These are phyloP conservation scores for Neurospora sublineolata DNA, from an alignment of 495 filamentous ascomycete genomes.

Conservation along the genomic window DNA sequence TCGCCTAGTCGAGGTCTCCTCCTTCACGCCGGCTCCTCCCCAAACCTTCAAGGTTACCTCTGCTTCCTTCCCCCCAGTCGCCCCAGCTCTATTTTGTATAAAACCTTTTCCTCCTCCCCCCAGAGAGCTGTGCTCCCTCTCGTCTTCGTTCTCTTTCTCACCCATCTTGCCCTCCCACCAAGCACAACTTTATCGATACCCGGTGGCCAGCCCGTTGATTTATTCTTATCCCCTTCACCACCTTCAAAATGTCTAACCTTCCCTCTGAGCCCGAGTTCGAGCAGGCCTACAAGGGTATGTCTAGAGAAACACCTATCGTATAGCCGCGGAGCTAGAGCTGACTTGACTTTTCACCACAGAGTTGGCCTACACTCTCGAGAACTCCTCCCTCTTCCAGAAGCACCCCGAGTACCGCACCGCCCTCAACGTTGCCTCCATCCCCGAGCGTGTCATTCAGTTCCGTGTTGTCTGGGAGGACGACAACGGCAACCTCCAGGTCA, in stretches of 20 bases:
- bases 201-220: not conserved
- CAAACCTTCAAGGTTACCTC: conserved; percentile 1
- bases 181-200: conserved; percentile 8
- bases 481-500: conserved; percentile 77
- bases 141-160: not conserved
- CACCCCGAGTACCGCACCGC: conserved; percentile 89
- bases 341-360: conserved; percentile 40
- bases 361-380: conserved; percentile 85
- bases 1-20: not conserved
- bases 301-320: not conserved
- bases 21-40: not conserved
- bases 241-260: conserved; percentile 64
- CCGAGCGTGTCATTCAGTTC: conserved; percentile 95
- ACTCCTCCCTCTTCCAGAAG: conserved; percentile 85
- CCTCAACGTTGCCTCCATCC: conserved; percentile 76
- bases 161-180: conserved; percentile 3
- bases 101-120: conserved; percentile 2
- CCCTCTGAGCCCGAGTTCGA: conserved; percentile 92
- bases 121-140: not conserved
- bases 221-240: not conserved
- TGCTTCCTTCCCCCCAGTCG: not conserved
- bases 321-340: not conserved
- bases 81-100: not conserved
- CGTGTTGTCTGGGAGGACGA: conserved; percentile 95
- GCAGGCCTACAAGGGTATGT: conserved; percentile 89